Conservation (phyloP, 192 early-diverging fungal species). For the Coemansia furcata region DNA sequence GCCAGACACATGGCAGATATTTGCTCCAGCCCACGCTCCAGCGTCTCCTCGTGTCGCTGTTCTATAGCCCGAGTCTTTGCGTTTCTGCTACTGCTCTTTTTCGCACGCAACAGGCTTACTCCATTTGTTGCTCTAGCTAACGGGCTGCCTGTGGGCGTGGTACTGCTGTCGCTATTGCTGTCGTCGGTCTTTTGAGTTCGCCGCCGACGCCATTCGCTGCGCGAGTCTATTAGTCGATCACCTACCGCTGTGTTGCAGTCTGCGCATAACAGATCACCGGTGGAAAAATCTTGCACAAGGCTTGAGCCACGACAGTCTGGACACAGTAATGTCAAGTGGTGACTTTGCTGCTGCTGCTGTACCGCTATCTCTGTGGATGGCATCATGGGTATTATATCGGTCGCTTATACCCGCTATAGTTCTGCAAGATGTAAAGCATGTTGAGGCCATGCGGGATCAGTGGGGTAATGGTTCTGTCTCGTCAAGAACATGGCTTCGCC, state of each 20-base stretch:
- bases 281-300: conserved; percentile 87
- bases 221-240: conserved; percentile 87
- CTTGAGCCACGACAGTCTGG: conserved; percentile 76
- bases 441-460: not conserved
- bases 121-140: not conserved
- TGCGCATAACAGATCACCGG: conserved; percentile 88
- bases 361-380: conserved; percentile 13
- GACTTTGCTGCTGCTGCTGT: conserved; percentile 2
- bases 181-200: conserved; percentile 64
- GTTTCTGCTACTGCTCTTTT: conserved; percentile 19
- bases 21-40: conserved; percentile 73
- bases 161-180: conserved; percentile 88
- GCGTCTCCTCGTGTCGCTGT: conserved; percentile 68
- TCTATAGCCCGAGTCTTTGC: conserved; percentile 56
- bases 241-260: conserved; percentile 87
- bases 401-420: not conserved
- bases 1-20: conserved; percentile 77
- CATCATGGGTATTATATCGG: conserved; percentile 12
- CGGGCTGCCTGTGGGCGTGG: conserved; percentile 10
- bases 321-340: conserved; percentile 57
- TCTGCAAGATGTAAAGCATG: not conserved
- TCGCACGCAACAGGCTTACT: conserved; percentile 5
- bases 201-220: conserved; percentile 77
- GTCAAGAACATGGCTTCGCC: not conserved
- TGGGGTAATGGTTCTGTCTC: not conserved